These are phyloP conservation scores for Prunus kanzakura DNA, from an alignment of 306 rosid genomes.

Conservation along the genomic window DNA sequence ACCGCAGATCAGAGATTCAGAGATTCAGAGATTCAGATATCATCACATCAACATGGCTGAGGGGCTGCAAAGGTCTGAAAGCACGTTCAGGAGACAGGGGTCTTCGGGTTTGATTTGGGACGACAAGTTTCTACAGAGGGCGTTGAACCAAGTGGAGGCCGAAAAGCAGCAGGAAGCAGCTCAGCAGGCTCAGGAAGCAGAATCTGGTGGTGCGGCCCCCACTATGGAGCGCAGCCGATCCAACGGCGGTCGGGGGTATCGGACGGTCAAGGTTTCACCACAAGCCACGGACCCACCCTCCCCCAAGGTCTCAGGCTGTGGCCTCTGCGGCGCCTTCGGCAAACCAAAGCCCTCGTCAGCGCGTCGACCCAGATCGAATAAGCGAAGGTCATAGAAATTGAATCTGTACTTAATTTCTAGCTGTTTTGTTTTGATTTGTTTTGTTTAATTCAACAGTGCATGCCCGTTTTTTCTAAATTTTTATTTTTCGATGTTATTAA, in stretches of 20 bases:
- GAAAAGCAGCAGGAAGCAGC: conserved; percentile 13
- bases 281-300: conserved; percentile 63
- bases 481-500: not conserved
- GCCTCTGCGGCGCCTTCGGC: conserved; percentile 51
- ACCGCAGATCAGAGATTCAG: not conserved
- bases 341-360: conserved; percentile 38
- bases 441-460: not conserved
- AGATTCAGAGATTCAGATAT: conserved; percentile 7
- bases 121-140: conserved; percentile 41
- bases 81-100: conserved; percentile 76
- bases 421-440: not conserved
- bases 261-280: conserved; percentile 20
- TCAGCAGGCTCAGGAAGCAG: not conserved
- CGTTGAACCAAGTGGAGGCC: conserved; percentile 22
- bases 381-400: conserved; percentile 26
- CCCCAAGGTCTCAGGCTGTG: conserved; percentile 61
- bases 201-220: not conserved
- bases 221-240: conserved; percentile 39
- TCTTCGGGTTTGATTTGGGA: conserved; percentile 77
- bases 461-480: not conserved
- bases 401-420: not conserved
- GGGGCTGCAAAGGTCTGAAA: conserved; percentile 57
- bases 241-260: not conserved
- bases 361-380: conserved; percentile 33
- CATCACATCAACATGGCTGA: conserved; percentile 34